Evolutionary conservation across 1,284 basidiomycete genomes (phyloP), one percentile per base, ranked within the genome.

Genomic region (Microbotryum scabiosae): DNA sequence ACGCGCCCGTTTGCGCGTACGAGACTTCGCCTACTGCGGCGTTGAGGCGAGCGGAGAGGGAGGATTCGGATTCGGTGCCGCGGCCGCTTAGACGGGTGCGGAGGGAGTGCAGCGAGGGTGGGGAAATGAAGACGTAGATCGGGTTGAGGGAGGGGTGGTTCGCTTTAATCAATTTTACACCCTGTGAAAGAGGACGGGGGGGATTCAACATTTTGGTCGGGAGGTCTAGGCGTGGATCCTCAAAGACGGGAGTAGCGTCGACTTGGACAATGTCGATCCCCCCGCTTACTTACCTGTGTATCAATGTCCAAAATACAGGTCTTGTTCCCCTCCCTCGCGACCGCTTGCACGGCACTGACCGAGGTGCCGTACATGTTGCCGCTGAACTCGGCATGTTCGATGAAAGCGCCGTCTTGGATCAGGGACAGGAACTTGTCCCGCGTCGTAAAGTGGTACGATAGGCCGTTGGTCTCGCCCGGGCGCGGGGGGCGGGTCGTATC

Each of bases 241-340:
- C n/a, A n/a, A n/a, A n/a, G n/a, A n/a, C n/a, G n/a, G n/a, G n/a
- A n/a, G n/a, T n/a, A n/a, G n/a, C n/a, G n/a, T n/a, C n/a, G n/a
- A n/a, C n/a, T n/a, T n/a, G n/a, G n/a, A n/a, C n/a, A n/a, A n/a
- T n/a, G n/a, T n/a, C n/a, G n/a, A n/a, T n/a, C n/a, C n/a, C n/a
- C n/a, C 26, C 26, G 9, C 10, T 1, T 21, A 79, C 79, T 63
- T 72, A 87, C 89, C 84, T 94, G 92, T 16, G 90, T 86, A 73
- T 99, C 94, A 67, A 99, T 98, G 75, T 99, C 94, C 50, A 99
- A 82, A 58, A 99, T 85, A 74, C 94, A 97, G 18, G 90, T 78
- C 57, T 74, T 75, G 4, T 69, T 69, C 44, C 86, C 87, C 44
- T 73, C 61, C 32, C 69, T 68, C 14, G 74, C 72, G 36, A 83